Percentiles rank a stretch among this genome's conserved stretches.
Evolutionary conservation across 208 protist genomes (phyloP).

Genomic region (Trypanosoma rangeli): DNA sequence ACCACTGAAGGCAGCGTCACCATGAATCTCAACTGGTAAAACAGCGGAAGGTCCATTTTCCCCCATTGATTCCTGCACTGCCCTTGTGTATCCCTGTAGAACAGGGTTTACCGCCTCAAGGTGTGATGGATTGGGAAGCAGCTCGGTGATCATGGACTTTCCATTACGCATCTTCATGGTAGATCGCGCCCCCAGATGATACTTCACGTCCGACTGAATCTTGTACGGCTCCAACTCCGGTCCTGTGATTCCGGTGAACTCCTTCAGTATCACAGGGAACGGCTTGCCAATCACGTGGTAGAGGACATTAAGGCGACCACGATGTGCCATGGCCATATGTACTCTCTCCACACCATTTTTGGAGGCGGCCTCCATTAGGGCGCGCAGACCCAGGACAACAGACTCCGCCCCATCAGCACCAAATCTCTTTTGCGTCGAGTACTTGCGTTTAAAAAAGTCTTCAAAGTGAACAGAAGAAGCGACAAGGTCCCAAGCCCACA

Average conservation of each 20-base stretch:
- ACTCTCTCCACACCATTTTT: slow-evolving; percentile 90
- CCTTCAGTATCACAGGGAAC: slow-evolving; percentile 88
- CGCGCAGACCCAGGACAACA: slow-evolving; percentile 94
- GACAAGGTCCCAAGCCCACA: slow-evolving; percentile 87
- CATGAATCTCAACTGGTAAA: slow-evolving; percentile 96
- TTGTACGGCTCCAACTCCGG: slow-evolving; percentile 80
- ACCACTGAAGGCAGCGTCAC: slow-evolving; percentile 98
- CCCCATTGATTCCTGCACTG: slow-evolving; percentile 87
- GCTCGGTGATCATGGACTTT: slow-evolving; percentile 92
- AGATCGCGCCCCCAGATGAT: slow-evolving; percentile 95
- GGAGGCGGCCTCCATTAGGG: slow-evolving; percentile 87
- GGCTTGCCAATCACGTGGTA: slow-evolving; percentile 97
- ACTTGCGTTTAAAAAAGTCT: slow-evolving; percentile 94
- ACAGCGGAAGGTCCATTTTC: slow-evolving; percentile 60
- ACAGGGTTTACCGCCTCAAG: slow-evolving; percentile 99
- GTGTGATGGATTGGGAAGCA: slow-evolving; percentile 98
- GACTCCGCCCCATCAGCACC: slow-evolving; percentile 96
- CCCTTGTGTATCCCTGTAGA: slow-evolving; percentile 96
- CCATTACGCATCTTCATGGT: slow-evolving; percentile 72
- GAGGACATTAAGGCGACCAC: slow-evolving; percentile 97
- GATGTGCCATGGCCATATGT: slow-evolving; percentile 98
- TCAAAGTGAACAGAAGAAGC: slow-evolving; percentile 95
- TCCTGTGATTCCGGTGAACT: slow-evolving; percentile 84
- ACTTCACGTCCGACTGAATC: slow-evolving; percentile 99
- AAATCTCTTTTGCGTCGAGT: slow-evolving; percentile 96